Evolutionary conservation across 2,329 filamentous ascomycete genomes (phyloP), one percentile per base, ranked within the genome.

Genomic region (Arthrocladium fulminans): DNA sequence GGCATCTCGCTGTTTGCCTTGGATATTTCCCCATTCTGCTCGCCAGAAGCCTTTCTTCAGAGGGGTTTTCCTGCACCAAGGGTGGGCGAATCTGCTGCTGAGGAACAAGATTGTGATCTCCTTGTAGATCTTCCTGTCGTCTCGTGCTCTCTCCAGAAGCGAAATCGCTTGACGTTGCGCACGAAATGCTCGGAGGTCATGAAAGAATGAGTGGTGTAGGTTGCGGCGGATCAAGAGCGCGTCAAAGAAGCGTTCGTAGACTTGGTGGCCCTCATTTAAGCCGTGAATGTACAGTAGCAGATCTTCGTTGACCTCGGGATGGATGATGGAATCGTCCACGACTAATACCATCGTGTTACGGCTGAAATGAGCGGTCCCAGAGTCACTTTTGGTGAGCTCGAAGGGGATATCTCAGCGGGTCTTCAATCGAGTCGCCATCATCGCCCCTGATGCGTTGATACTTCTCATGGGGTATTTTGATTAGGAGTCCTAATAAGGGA

Each of bases 191-290:
- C 53, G 54, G 20, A 59, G 37, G 42, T 59, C 56, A 24, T 29
- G 41, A 27, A 57, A 54, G 40, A 59, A 57, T 15, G 53, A 38
- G 8, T 42, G 30, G 32, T 57, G 56, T 15, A 52, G 51, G 17
- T 43, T 32, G 32, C 51, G 47, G 15, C 45, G 50, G 48, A 59
- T 55, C 42, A 59, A 38, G 7, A 59, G 52, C 3, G 51, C 52
- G 22, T 54, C 51, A 45, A 59, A 56, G 50, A 54, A 59, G 19
- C 56, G 55, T 13, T 47, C 45, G 45, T 59, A 59, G 35, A 48
- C 49, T 19, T 27, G 24, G 10, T 49, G 49, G 4, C 49, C 49
- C 29, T 59, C 56, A 23, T 51, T 37, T 22, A 59, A 54, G 5
- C 44, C 42, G 13, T 41, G 38, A 35, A 59, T 54, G 37, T 59